Evolutionary conservation across 2,329 filamentous ascomycete species (phyloP).

Genomic region (Ceratocystiopsis sp.): DNA sequence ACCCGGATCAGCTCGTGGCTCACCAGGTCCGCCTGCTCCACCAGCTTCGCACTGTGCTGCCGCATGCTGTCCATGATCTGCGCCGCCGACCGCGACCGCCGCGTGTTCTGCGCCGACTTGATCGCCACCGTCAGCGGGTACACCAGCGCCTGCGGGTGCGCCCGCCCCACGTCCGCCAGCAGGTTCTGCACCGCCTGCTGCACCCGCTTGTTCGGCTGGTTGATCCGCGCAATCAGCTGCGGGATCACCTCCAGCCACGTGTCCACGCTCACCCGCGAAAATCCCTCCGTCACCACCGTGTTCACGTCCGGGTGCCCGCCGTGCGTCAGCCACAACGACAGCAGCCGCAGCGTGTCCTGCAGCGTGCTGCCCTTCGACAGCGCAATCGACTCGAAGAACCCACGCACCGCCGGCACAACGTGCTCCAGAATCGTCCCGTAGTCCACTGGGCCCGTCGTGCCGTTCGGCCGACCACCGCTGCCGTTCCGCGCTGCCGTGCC

Average conservation of each 20-base stretch:
- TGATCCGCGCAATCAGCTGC: slow-evolving; percentile 92
- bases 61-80: slow-evolving; percentile 98
- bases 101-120: slow-evolving; percentile 72
- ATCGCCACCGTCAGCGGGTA: slow-evolving; percentile 96
- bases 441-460: slow-evolving; percentile 29
- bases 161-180: slow-evolving; percentile 78
- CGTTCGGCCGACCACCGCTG: slow-evolving; percentile 5
- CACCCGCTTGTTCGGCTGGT: slow-evolving; percentile 79
- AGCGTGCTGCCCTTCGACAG: slow-evolving; percentile 82
- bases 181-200: slow-evolving; percentile 84
- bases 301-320: slow-evolving; percentile 82
- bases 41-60: slow-evolving; percentile 77
- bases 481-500: background rate
- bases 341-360: slow-evolving; percentile 80
- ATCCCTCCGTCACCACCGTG: slow-evolving; percentile 73
- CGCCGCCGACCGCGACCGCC: slow-evolving; percentile 71
- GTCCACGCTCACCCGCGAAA: slow-evolving; percentile 82
- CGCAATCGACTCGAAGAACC: slow-evolving; percentile 95
- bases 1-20: slow-evolving; percentile 95
- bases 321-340: slow-evolving; percentile 94
- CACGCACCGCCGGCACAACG: slow-evolving; percentile 84
- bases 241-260: slow-evolving; percentile 98
- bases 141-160: slow-evolving; percentile 88
- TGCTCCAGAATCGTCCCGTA: slow-evolving; percentile 62
- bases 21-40: slow-evolving; percentile 88